Evolutionary conservation across 305 asterid species (phyloP).

Genomic region (Withania somnifera): DNA sequence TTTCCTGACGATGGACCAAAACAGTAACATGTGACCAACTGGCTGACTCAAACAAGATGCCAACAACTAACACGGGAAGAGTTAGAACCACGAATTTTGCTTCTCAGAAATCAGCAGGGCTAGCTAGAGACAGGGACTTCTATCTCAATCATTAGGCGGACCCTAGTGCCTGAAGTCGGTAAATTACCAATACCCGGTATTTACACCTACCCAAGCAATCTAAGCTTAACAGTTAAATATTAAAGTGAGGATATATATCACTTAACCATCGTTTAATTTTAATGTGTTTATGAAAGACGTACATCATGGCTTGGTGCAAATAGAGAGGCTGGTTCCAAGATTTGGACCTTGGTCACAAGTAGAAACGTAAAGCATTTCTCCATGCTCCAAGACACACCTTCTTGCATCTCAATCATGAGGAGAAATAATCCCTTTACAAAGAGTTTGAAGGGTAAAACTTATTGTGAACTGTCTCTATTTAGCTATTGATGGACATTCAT

Average conservation of each 20-base stretch:
- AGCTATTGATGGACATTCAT: neutral
- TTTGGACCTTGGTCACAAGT: neutral
- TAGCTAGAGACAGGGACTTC: constrained; percentile 1
- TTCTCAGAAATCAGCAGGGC: neutral
- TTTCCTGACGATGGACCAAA: constrained; percentile 1
- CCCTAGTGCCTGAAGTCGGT: neutral
- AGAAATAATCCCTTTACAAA: neutral
- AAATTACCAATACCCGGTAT: neutral
- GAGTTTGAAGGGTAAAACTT: neutral
- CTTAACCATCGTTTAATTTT: neutral
- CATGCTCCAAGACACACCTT: neutral
- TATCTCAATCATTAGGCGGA: neutral
- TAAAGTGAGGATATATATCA: neutral
- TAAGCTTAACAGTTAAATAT: neutral
- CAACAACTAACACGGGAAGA: neutral
- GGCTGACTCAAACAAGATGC: neutral
- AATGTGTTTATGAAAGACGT: neutral
- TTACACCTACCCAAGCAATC: neutral
- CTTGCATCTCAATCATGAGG: neutral
- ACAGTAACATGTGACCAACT: neutral
- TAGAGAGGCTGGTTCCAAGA: neutral
- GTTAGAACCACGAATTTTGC: neutral
- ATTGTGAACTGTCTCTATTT: neutral
- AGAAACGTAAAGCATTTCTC: neutral
- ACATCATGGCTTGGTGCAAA: neutral